Evolutionary conservation across 164 flowering plant species (phyloP).

Genomic region (Cinnamomum micranthum): DNA sequence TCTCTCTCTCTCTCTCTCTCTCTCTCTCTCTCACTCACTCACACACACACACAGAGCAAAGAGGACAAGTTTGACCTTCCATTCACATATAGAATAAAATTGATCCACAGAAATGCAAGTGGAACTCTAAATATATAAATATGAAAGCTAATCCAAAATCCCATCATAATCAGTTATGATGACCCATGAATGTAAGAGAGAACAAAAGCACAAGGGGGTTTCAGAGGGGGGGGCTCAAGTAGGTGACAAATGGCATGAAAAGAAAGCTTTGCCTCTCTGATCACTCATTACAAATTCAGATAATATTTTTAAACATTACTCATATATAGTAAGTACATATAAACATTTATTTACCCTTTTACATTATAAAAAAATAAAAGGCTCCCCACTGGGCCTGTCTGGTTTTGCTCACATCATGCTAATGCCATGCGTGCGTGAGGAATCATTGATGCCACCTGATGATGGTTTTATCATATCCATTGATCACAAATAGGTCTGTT

Average conservation of each 20-base stretch:
- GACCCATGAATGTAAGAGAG: not conserved
- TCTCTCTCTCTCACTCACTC: too few relatives aligned
- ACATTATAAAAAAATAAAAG: not conserved
- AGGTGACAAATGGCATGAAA: not conserved
- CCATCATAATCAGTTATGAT: not conserved
- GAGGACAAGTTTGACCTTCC: not conserved
- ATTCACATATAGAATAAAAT: not conserved
- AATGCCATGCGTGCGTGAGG: conserved; percentile 7
- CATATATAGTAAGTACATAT: not conserved
- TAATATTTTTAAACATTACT: not conserved
- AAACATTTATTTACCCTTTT: not conserved
- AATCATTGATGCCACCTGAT: not conserved
- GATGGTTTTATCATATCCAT: not conserved
- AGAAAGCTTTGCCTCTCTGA: not conserved
- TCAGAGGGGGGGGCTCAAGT: not conserved
- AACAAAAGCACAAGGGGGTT: not conserved
- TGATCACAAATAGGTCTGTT: not conserved
- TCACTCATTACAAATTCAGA: not conserved
- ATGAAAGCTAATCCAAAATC: conserved; percentile 2
- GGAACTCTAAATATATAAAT: not conserved
- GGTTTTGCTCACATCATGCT: conserved; percentile 3
- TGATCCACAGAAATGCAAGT: not conserved
- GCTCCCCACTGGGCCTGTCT: not conserved
- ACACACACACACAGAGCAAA: not conserved
- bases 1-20: not conserved